These are phyloP conservation scores for Fomitiporia mediterranea DNA, from an alignment of 1,284 basidiomycete genomes.

Conservation along the genomic window DNA sequence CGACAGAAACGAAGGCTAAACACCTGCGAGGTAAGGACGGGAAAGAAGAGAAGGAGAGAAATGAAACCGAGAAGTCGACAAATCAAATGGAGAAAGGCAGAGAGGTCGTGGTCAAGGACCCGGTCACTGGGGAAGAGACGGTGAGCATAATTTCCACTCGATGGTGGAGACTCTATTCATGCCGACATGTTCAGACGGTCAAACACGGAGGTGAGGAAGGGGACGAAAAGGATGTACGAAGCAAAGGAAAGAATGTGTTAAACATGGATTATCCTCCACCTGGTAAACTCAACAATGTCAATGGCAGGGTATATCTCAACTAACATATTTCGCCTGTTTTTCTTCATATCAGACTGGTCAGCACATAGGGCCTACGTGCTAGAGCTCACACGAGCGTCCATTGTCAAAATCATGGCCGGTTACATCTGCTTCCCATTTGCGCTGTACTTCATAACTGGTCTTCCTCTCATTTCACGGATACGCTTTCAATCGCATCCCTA, in stretches of 20 bases:
- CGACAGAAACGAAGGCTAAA: slow-evolving; percentile 18
- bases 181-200: slow-evolving; percentile 5
- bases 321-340: neutral
- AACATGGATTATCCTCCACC: slow-evolving; percentile 31
- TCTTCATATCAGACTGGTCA: slow-evolving; percentile 27
- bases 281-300: slow-evolving; percentile 23
- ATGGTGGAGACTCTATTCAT: neutral
- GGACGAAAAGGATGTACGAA: slow-evolving; percentile 19
- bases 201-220: slow-evolving; percentile 13
- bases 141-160: neutral
- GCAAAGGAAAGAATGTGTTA: slow-evolving; percentile 30
- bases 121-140: slow-evolving; percentile 23
- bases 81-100: slow-evolving; percentile 20
- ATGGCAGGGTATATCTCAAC: neutral
- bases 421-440: slow-evolving; percentile 23
- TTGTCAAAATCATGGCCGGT: slow-evolving; percentile 26
- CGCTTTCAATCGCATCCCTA: slow-evolving; percentile 21
- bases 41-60: slow-evolving; percentile 29
- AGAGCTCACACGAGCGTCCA: slow-evolving; percentile 23
- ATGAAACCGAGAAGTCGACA: slow-evolving; percentile 13
- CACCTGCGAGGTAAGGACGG: slow-evolving; percentile 27
- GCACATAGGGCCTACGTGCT: slow-evolving; percentile 28
- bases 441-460: slow-evolving; percentile 9
- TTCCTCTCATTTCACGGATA: slow-evolving; percentile 27
- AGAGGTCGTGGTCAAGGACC: slow-evolving; percentile 19